Base-by-base conservation (phyloP, 1,284 basidiomycete species). In the Tilletia walkeri region DNA sequence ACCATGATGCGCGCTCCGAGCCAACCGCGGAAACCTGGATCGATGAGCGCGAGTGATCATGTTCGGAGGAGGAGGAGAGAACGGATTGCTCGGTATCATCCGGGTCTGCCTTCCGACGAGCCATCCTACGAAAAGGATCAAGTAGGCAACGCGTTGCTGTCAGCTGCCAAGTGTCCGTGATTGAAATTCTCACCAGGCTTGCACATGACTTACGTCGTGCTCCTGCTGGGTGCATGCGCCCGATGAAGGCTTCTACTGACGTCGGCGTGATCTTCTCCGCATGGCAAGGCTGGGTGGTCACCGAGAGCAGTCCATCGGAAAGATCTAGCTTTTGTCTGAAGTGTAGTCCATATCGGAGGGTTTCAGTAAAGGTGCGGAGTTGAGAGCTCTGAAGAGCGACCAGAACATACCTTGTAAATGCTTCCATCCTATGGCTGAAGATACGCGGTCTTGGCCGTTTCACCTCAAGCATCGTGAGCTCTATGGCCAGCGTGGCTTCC, bases 61-160 rank as follows among this genome's bases (percentile, higher is more conserved):
- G 24, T 30, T 30, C 24, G 24, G 24, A 30, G 24, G 24, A 30
- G 24, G 24, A 30, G 24, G 24, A 30, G 75, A 90, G 92, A 0
- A 92, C 94, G 73, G 99, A 96, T 72, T 91, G 89, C 82, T 99
- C 95, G 0, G 95, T 94, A 77, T 97, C 91, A 83, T 98, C 95
- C 0, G 94, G 94, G 82, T 99, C 98, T 0, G 94, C 96, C 84
- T 99, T 98, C 24, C 74, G 97, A 85, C 83, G 98, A 99, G 1
- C 95, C 95, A 4, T 87, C 88, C 84, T 88, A 30, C 2, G 1
- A 30, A 86, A 53, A 30, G 50, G 50, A 30, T 2, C 41, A 45
- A 9, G 24, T 30, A 2, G 2, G 2, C 24, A 30, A 30, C 1
- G 24, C 24, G 24, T 30, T 30, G 24, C 24, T 30, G 24, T 30